Conservation (phyloP, 805 yeast genomes). For the Zygosaccharomyces rouxii region DNA sequence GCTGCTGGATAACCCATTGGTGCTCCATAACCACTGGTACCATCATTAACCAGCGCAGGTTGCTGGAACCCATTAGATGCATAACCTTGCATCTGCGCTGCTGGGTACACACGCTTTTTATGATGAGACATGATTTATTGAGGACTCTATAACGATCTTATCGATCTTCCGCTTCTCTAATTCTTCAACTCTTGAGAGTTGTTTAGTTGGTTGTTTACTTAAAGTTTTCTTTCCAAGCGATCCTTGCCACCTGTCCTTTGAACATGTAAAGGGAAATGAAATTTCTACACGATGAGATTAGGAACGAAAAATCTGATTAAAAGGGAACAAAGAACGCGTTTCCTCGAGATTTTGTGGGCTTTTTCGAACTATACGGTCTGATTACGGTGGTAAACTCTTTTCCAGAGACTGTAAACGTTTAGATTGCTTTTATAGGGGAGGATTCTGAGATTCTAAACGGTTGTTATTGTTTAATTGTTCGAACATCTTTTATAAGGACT, state of each 20-base stretch:
- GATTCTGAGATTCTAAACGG: background rate
- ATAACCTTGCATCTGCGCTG: slow-evolving; percentile 39
- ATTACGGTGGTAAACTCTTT: background rate
- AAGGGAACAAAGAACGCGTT: background rate
- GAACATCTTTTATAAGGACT: background rate
- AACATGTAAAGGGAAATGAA: background rate
- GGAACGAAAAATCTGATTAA: slow-evolving; percentile 4
- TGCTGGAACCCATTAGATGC: slow-evolving; percentile 23
- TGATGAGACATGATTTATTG: slow-evolving; percentile 33
- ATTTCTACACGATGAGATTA: background rate
- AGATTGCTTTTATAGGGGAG: background rate
- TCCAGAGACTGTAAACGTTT: background rate
- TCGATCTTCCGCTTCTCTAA: slow-evolving; percentile 1
- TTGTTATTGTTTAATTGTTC: background rate
- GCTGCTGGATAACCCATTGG: slow-evolving; percentile 21
- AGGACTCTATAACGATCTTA: background rate
- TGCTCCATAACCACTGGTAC: slow-evolving; percentile 22
- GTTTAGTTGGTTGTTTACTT: slow-evolving; percentile 5
- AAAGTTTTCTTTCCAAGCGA: slow-evolving; percentile 6
- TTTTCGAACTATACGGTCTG: background rate
- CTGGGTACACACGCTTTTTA: slow-evolving; percentile 47
- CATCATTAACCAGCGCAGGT: slow-evolving; percentile 13
- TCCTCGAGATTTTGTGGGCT: background rate
- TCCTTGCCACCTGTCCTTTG: slow-evolving; percentile 24
- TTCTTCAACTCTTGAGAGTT: slow-evolving; percentile 1